Percentiles rank a stretch among this genome's conserved stretches.
These are phyloP conservation scores for Saccharum officinarum DNA, from an alignment of 176 grass and related monocot species.

Conservation along the genomic window DNA sequence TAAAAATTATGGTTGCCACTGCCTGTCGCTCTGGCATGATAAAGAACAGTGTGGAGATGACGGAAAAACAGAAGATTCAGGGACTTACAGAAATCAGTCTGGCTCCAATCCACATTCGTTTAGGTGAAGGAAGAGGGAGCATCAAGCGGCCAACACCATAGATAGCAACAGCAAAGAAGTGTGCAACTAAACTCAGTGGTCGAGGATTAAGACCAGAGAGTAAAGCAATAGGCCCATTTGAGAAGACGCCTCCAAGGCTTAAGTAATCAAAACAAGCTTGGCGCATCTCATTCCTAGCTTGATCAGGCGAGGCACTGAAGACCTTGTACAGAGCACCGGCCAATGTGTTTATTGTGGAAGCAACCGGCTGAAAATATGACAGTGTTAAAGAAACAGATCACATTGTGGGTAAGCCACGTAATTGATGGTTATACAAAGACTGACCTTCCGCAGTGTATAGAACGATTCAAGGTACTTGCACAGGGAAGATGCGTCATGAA, in stretches of 20 bases:
- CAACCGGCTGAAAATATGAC: slow-evolving; percentile 68
- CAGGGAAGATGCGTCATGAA: slow-evolving; percentile 75
- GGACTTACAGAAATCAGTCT: slow-evolving; percentile 83
- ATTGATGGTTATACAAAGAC: background rate
- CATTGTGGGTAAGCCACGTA: background rate
- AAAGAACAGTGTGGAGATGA: background rate
- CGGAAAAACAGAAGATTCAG: background rate
- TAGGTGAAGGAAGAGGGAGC: slow-evolving; percentile 78
- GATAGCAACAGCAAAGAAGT: slow-evolving; percentile 98
- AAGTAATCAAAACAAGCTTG: slow-evolving; percentile 98
- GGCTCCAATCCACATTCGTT: slow-evolving; percentile 80
- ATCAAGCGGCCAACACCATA: slow-evolving; percentile 89
- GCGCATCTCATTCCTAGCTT: slow-evolving; percentile 91
- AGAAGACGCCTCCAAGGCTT: slow-evolving; percentile 86
- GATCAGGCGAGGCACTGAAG: slow-evolving; percentile 84
- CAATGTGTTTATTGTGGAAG: slow-evolving; percentile 97
- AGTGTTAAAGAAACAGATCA: slow-evolving; percentile 17
- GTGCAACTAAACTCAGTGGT: slow-evolving; percentile 86
- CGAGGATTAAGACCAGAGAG: slow-evolving; percentile 95
- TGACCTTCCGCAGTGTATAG: slow-evolving; percentile 93
- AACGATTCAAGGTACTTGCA: slow-evolving; percentile 96
- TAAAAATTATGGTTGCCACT: background rate
- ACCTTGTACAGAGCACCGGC: slow-evolving; percentile 97
- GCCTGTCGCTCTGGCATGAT: background rate
- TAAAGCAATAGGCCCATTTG: slow-evolving; percentile 78